Conservation (phyloP, 441 rosid species). For the Flueggea neowawraea region DNA sequence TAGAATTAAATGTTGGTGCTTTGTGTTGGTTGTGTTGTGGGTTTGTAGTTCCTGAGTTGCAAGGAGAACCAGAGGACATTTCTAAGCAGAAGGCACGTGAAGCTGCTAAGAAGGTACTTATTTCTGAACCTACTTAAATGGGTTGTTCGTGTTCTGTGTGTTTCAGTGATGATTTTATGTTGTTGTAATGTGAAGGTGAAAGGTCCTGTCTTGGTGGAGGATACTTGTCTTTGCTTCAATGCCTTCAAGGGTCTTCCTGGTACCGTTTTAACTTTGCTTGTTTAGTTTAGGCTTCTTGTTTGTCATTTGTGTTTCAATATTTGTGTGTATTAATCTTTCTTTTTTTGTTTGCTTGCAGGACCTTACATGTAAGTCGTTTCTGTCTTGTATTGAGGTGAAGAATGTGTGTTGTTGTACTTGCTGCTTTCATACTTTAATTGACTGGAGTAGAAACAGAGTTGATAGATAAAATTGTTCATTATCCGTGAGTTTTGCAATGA, state of each 20-base stretch:
- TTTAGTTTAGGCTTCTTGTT: background rate
- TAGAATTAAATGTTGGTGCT: background rate
- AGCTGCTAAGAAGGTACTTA: slow-evolving; percentile 70
- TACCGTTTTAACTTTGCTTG: slow-evolving; percentile 11
- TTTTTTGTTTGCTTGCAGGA: slow-evolving; percentile 49
- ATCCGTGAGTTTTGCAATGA: too few species aligned
- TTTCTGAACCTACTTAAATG: background rate
- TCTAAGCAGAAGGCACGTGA: slow-evolving; percentile 92
- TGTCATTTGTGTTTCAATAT: background rate
- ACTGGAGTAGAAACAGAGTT: too few species aligned
- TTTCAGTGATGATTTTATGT: background rate
- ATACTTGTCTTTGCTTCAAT: slow-evolving; percentile 95
- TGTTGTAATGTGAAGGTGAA: slow-evolving; percentile 47
- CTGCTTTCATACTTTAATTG: background rate
- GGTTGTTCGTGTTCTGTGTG: slow-evolving; percentile 2
- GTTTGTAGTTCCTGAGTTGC: slow-evolving; percentile 76
- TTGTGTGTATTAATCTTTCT: background rate
- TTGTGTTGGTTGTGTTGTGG: background rate
- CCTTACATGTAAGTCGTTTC: slow-evolving; percentile 84
- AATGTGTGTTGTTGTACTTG: background rate
- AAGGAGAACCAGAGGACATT: slow-evolving; percentile 92
- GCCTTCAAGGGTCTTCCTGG: slow-evolving; percentile 96
- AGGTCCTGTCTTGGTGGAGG: slow-evolving; percentile 95
- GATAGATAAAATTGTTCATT: too few species aligned
- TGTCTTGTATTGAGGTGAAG: background rate